phyloP scores from a whole-genome alignment of 768 basidiomycete species.

The Serendipita sp. region DNA sequence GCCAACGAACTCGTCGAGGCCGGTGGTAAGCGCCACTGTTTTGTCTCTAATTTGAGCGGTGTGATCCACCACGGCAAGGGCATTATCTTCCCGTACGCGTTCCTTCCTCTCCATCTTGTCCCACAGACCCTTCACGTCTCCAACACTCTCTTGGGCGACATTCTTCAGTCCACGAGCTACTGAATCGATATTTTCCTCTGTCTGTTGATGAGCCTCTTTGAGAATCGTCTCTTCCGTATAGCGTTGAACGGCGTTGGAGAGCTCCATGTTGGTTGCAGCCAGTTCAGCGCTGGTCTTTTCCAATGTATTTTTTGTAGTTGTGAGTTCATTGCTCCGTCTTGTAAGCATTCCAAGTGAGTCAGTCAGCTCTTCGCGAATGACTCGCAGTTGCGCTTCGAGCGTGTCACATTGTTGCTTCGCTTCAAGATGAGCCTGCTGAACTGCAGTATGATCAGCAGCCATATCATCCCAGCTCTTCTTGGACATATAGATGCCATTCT shows the following conservation, averaged over 20 bases:
- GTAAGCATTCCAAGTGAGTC: constrained; percentile 66
- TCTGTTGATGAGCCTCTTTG: constrained; percentile 58
- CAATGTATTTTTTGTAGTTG: constrained; percentile 39
- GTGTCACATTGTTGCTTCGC: constrained; percentile 69
- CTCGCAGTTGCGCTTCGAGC: constrained; percentile 64
- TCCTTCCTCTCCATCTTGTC: constrained; percentile 76
- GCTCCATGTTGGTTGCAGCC: constrained; percentile 35
- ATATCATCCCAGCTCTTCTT: constrained; percentile 83
- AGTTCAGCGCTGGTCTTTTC: constrained; percentile 37
- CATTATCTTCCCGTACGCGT: constrained; percentile 43
- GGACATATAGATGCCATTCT: constrained; percentile 90
- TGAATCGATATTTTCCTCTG: constrained; percentile 51
- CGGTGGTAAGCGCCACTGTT: constrained; percentile 35
- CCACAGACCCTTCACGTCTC: constrained; percentile 55
- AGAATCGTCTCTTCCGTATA: constrained; percentile 70
- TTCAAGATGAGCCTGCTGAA: constrained; percentile 64
- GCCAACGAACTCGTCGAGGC: constrained; percentile 46
- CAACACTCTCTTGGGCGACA: constrained; percentile 48
- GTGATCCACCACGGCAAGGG: constrained; percentile 44
- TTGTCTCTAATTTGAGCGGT: constrained; percentile 41
- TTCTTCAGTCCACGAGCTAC: constrained; percentile 56
- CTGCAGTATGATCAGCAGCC: constrained; percentile 55
- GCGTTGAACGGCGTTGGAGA: constrained; percentile 39
- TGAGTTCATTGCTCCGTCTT: constrained; percentile 61
- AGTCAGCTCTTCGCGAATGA: constrained; percentile 79